Evolutionary conservation across 83 land plant genomes (phyloP), one percentile per base, ranked within the genome.

Genomic region (Diphasiastrum complanatum): DNA sequence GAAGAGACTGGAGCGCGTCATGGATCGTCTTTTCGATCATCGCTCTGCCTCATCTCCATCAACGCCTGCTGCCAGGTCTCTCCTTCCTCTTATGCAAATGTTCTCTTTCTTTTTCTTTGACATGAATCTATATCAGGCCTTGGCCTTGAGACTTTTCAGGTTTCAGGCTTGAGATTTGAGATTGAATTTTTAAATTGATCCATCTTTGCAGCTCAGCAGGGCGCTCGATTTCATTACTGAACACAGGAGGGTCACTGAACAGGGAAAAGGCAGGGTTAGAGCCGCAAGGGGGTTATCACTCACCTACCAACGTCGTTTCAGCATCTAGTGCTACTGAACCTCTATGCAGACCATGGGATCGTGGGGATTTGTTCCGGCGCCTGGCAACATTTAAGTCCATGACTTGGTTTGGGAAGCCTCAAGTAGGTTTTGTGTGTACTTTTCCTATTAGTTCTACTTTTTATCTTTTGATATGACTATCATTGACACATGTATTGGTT

Each of bases 331-430:
- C 81, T 36, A 68, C 78, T 31, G 69, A 60, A 30, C 63, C 78
- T 60, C 78, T 69, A 26, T 92, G 98, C 61, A 77, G 98, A 41
- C 98, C 98, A 38, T 92, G 98, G 98, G 98, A 92, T 35, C 71
- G 98, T 45, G 88, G 88, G 16, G 98, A 92, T 66, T 51, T 92
- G 27, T 66, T 92, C 23, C 78, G 83, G 45, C 85, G 97, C 10
- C 79, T 92, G 19, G 80, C 91, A 31, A 83, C 95, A 0, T 92
- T 80, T 60, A 83, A 79, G 57, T 88, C 90, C 37, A 70, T 78
- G 24, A 82, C 62, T 56, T 92, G 97, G 97, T 76, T 69, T 63
- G 81, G 81, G 5, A 85, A 83, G 53, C 91, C 91, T 8, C 84
- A 88, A 85, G 95, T 88, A 57, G 52, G 66, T 23, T n/a, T n/a